Percentiles rank a stretch among this genome's conserved stretches.
Conservation (phyloP, 2,329 filamentous ascomycete genomes). For the Eutypella sp. region DNA sequence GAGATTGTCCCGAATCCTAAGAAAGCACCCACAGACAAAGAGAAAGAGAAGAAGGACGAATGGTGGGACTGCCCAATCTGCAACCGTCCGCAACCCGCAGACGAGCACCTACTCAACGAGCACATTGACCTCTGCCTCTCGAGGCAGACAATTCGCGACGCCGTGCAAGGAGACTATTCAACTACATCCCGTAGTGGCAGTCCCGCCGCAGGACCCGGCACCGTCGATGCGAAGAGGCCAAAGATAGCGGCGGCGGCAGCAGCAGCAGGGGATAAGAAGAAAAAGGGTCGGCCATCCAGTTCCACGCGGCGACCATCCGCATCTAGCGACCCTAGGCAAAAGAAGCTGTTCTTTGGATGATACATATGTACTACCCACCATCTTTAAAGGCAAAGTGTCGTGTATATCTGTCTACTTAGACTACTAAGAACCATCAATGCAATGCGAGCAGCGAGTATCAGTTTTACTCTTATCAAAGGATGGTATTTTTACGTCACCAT, state of each 20-base stretch:
- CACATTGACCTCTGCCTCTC: conserved; percentile 93
- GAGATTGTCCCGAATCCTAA: conserved; percentile 45
- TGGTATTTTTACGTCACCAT: too few species aligned
- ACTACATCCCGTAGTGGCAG: conserved; percentile 11
- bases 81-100: conserved; percentile 63
- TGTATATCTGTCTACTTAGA: too few species aligned
- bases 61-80: conserved; percentile 90
- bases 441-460: too few species aligned
- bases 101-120: conserved; percentile 77
- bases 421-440: too few species aligned
- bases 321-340: conserved; percentile 21
- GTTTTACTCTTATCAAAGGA: too few species aligned
- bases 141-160: conserved; percentile 77
- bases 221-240: conserved; percentile 33
- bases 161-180: conserved; percentile 56
- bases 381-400: too few species aligned
- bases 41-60: conserved; percentile 38
- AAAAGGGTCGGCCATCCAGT: conserved; percentile 13
- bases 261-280: conserved; percentile 18
- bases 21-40: conserved; percentile 27
- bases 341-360: conserved; percentile 47
- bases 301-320: not conserved
- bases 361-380: too few species aligned
- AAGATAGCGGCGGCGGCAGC: conserved; percentile 29
- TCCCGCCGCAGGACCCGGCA: conserved; percentile 20